A percentile compares a stretch with the other conserved stretches of the same genome.
Conservation (phyloP, 2,329 filamentous ascomycete genomes). For the Penicillium sp. region DNA sequence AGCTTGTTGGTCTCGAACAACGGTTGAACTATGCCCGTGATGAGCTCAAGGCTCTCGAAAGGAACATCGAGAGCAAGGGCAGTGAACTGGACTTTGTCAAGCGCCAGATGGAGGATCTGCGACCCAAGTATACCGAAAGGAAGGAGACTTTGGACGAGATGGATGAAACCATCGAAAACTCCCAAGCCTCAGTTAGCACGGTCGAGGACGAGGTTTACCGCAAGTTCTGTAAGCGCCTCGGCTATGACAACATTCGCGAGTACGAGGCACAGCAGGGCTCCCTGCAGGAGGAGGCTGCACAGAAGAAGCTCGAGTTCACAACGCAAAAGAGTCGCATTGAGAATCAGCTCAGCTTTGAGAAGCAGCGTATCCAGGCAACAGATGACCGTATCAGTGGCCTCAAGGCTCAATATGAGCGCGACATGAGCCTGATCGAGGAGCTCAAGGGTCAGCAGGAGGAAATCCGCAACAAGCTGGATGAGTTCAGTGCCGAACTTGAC, state of each 20-base stretch:
- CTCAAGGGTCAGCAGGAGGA: constrained; percentile 70
- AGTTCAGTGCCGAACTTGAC: constrained; percentile 73
- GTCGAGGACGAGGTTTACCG: constrained; percentile 88
- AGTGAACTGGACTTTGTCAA: constrained; percentile 74
- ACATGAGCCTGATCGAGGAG: constrained; percentile 66
- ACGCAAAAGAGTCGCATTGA: constrained; percentile 67
- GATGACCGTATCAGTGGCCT: constrained; percentile 67
- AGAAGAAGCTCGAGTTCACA: constrained; percentile 83
- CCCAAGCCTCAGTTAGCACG: constrained; percentile 65
- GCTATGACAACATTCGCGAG: constrained; percentile 84
- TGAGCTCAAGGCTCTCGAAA: constrained; percentile 74
- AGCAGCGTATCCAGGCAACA: constrained; percentile 69
- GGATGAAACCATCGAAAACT: constrained; percentile 54
- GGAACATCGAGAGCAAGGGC: constrained; percentile 80
- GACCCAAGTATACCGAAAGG: constrained; percentile 76
- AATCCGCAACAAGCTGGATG: constrained; percentile 70
- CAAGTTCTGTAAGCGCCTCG: constrained; percentile 79
- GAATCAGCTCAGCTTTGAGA: constrained; percentile 62
- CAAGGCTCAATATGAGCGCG: constrained; percentile 63
- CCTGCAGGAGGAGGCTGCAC: constrained; percentile 82
- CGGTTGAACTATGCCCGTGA: constrained; percentile 68
- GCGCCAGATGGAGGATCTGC: constrained; percentile 69
- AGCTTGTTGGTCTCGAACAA: constrained; percentile 76
- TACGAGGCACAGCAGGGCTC: constrained; percentile 94
- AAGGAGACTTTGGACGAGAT: constrained; percentile 64